Base-by-base conservation (phyloP, 1,284 basidiomycete species). In the Mycena sp. region DNA sequence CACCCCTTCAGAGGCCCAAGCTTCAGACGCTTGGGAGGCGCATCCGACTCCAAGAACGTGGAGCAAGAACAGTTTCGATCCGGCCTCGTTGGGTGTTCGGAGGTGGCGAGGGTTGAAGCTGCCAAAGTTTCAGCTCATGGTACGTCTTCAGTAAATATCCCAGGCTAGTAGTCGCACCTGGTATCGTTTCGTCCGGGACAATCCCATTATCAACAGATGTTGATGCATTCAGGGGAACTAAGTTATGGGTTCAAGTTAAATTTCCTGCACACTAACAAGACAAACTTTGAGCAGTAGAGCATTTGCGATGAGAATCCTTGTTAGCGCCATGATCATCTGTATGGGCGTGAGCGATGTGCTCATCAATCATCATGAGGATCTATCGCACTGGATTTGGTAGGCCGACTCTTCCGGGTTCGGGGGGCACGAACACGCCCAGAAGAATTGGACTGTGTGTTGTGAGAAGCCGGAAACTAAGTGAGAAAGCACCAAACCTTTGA, bases 331-430 rank as follows among this genome's bases (percentile, higher is more conserved):
- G 30, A 50, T 25, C 32, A 38, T 37, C 32, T 37, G 32, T 23
- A 21, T 50, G 32, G 32, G 50, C 38, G 38, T 54, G 41, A 54
- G 52, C 52, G 41, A 43, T 6, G 52, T 43, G 38, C 52, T 40
- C 28, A 28, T 44, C 29, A 44, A 35, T 30, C 11, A 44, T 12
- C 6, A 30, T 19, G 30, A 44, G 29, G 29, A 54, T 44, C 28
- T 25, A 54, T 54, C 41, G 16, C 41, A 43, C 52, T 44, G 40
- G 38, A 44, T 44, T 54, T 44, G 41, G 38, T 30, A 54, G 52
- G 52, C 29, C 44, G 52, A 35, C 14, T 35, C 29, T 30, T 54
- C 40, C 41, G 52, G 40, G 41, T 16, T 30, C 52, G 41, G 41
- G 29, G 41, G 52, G 28, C 45, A 54, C 52, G 52, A 29, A 44